Evolutionary conservation across 352 stramenopile species (phyloP), one percentile per base, ranked within the genome.

Genomic region (Globisporangium ultimum): DNA sequence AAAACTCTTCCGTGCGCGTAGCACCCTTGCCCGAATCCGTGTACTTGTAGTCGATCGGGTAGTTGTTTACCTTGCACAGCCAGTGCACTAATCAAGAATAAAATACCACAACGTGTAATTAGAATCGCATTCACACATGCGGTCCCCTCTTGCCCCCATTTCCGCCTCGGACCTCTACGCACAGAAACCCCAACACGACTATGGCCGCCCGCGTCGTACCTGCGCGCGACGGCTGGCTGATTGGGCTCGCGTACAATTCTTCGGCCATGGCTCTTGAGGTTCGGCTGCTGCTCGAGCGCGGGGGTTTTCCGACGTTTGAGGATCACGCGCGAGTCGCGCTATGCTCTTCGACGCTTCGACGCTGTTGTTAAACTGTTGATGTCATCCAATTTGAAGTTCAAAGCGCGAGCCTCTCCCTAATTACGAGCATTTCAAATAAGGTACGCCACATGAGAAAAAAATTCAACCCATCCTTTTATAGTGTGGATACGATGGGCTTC

Each of bases 1-100:
- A 66, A 41, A 88, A 91, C 28, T 67, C 66, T 46, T 73, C 60
- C 12, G 80, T 78, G 50, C 63, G 72, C 34, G 70, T 68, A 62
- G 87, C 76, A 11, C 78, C 67, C 62, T 88, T 89, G 34, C 60
- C 46, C 21, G 70, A 43, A 50, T 91, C 59, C 40, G 77, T 82
- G 53, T 72, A 72, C 53, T 84, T 79, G 77, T 78, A 85, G 45
- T 76, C 60, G 59, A 88, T 72, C 42, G 66, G 67, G 64, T 87
- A 65, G 63, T 91, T 60, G 59, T 91, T 78, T 45, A 84, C 41
- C 73, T 87, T 83, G 69, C 78, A 89, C 20, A 91, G 71, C 81
- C 81, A 91, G 55, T 68, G 55, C 12, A 89, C 81, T 91, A 22
- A 50, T 50, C 34, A 20, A 52, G 24, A 15, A 41, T 20, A 54